Conservation (phyloP, 176 grass and related monocot genomes). For the Carex cristatella region DNA sequence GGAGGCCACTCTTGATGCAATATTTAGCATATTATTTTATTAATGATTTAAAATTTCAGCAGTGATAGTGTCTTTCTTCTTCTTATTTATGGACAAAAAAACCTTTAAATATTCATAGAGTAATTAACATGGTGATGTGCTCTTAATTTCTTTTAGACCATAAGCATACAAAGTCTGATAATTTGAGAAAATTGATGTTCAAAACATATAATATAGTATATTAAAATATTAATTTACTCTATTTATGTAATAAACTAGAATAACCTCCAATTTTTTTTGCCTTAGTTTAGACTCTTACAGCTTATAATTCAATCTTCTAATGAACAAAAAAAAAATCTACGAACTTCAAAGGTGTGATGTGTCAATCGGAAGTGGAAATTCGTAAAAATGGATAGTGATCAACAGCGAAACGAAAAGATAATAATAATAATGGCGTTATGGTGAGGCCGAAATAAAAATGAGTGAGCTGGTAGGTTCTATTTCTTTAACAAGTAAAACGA, state of each 20-base stretch:
- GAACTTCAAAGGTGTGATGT: neutral
- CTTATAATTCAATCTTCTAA: neutral
- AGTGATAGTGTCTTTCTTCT: neutral
- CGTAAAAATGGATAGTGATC: neutral
- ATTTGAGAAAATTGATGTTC: neutral
- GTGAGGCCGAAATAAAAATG: constrained; percentile 23
- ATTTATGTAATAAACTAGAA: neutral
- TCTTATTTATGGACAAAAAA: neutral
- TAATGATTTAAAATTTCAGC: neutral
- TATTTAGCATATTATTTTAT: neutral
- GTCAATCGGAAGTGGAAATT: neutral
- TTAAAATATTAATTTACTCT: neutral
- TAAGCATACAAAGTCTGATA: neutral
- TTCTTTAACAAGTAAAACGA: constrained; percentile 21
- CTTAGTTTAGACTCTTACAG: neutral
- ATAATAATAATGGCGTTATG: constrained; percentile 24
- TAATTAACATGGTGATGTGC: neutral
- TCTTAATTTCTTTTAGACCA: neutral
- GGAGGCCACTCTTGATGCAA: neutral
- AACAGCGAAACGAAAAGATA: constrained; percentile 12
- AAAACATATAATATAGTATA: neutral
- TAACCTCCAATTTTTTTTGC: neutral
- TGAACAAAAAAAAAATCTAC: neutral
- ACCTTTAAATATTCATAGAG: no score
- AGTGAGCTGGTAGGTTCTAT: constrained; percentile 28